These are phyloP conservation scores for Phytophthora capsici DNA, from an alignment of 352 stramenopile species.

Conservation along the genomic window DNA sequence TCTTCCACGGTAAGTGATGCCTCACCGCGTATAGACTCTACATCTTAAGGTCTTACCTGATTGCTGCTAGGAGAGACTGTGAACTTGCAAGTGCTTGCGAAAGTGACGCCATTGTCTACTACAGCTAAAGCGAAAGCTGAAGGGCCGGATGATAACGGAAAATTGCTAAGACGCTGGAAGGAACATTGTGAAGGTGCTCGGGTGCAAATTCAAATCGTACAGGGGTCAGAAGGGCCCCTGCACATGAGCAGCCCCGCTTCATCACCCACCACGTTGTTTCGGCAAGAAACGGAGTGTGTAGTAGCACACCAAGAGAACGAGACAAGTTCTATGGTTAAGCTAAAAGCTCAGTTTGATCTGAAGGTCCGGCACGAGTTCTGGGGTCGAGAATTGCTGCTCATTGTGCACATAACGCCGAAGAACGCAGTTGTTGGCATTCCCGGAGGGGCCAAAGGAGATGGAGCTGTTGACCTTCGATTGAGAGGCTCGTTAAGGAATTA, in stretches of 20 bases:
- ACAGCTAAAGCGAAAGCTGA: slow-evolving; percentile 2
- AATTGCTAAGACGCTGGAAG: slow-evolving; percentile 45
- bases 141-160: not conserved
- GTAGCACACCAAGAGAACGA: slow-evolving; percentile 9
- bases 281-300: slow-evolving; percentile 63
- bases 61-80: slow-evolving; percentile 47
- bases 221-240: slow-evolving; percentile 16
- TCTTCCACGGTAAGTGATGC: slow-evolving; percentile 62
- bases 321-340: slow-evolving; percentile 22
- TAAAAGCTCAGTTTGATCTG: slow-evolving; percentile 61
- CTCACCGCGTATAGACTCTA: not conserved
- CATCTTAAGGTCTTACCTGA: slow-evolving; percentile 11
- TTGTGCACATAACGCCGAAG: slow-evolving; percentile 54
- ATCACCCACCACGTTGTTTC: slow-evolving; percentile 50
- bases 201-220: slow-evolving; percentile 60
- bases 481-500: slow-evolving; percentile 7
- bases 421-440: slow-evolving; percentile 14
- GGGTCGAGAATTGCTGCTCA: slow-evolving; percentile 58
- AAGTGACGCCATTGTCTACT: slow-evolving; percentile 17
- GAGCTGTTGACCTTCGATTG: not conserved
- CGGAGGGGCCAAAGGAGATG: not conserved
- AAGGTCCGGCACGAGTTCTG: slow-evolving; percentile 69
- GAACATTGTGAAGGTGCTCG: slow-evolving; percentile 52
- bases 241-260: slow-evolving; percentile 19
- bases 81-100: slow-evolving; percentile 44